Evolutionary conservation across 202 grass and related monocot species (phyloP).

Genomic region (Carex arenaria): DNA sequence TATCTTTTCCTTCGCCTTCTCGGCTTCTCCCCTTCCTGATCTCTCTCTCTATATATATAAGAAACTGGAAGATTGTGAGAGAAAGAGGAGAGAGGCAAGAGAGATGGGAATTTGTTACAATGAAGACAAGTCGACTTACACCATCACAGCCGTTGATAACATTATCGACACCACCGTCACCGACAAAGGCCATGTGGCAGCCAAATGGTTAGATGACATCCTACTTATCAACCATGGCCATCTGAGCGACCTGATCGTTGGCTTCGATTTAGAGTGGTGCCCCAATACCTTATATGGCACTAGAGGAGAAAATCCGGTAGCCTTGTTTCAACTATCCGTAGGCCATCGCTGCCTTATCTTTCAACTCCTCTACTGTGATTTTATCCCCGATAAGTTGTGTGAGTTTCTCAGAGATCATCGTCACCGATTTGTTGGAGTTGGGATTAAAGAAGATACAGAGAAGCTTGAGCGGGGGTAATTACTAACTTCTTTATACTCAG

Average conservation of each 20-base stretch:
- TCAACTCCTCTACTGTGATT: slow-evolving; percentile 30
- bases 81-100: not conserved
- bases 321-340: slow-evolving; percentile 44
- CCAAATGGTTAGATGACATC: slow-evolving; percentile 28
- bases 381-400: not conserved
- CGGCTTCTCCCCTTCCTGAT: not conserved
- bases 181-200: not conserved
- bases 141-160: slow-evolving; percentile 15
- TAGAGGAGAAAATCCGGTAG: not conserved
- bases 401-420: slow-evolving; percentile 16
- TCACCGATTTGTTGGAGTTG: slow-evolving; percentile 29
- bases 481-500: not conserved
- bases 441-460: not conserved
- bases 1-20: not conserved
- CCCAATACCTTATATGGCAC: not conserved
- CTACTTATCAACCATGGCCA: slow-evolving; percentile 11
- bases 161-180: slow-evolving; percentile 30
- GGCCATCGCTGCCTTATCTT: slow-evolving; percentile 41
- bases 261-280: slow-evolving; percentile 48
- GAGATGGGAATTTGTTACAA: slow-evolving; percentile 26
- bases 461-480: slow-evolving; percentile 24
- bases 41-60: not conserved
- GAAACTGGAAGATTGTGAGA: not conserved
- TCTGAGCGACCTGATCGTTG: slow-evolving; percentile 26
- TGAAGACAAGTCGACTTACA: not conserved